Base-by-base conservation (phyloP, 108 stramenopile genomes). In the Cylindrotheca fusiformis region DNA sequence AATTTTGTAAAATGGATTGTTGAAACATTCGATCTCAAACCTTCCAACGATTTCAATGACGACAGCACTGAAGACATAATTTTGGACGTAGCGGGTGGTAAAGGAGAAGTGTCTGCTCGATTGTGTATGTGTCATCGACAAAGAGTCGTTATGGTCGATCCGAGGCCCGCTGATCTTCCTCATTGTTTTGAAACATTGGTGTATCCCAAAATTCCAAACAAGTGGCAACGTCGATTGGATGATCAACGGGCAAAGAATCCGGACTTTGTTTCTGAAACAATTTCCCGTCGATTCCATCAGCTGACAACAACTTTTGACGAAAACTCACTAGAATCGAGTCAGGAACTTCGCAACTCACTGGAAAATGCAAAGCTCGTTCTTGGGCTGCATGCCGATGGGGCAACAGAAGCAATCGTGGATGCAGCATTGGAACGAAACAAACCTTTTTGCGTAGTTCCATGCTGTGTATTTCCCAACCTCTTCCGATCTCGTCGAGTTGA, bases 321-420 rank as follows among this genome's bases (percentile, higher is more conserved):
- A 18, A 21, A 63, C 5, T 60, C 27, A 18, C 6, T 58, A 6
- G 4, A 1, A 21, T 41, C 36, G 10, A 41, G 14, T 41, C 36
- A 6, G 14, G 36, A 41, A 41, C 14, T 41, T 6, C 36, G 14
- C 6, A 41, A 14, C 14, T 6, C 36, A 14, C 6, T 41, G 14
- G 10, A 41, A 41, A 41, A 66, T 68, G 62, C 80, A 52, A 70
- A 78, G 21, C 33, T 93, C 12, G 55, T 89, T 14, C 63, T 89
- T 44, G 94, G 90, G 29, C 27, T 95, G 32, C 94, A 95, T 67
- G 84, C 90, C 4, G 94, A 95, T 73, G 88, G 82, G 24, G 88
- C 90, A 4, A 95, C 94, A 0, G 94, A 95, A 65, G 86, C 83
- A 3, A 92, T 95, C 52, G 91, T 91, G 2, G 87, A 95, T 50